phyloP scores from a whole-genome alignment of 495 filamentous ascomycete genomes.

The Friedmanniomyces simplex region DNA sequence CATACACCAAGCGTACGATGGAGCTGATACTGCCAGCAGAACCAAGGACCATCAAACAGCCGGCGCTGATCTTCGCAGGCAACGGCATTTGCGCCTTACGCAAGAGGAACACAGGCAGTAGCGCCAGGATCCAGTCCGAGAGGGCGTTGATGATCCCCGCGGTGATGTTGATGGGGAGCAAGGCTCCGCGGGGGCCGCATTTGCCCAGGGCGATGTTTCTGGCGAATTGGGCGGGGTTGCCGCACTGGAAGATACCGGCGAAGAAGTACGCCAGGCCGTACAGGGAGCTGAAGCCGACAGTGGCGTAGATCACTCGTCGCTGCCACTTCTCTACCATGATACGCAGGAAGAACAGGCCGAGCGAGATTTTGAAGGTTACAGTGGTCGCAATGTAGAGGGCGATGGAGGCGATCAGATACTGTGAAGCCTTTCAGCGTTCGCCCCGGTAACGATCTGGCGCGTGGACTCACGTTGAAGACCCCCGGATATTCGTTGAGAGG shows the following conservation, averaged over 20 bases:
- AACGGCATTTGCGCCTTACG: slow-evolving; percentile 25
- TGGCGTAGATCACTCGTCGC: slow-evolving; percentile 17
- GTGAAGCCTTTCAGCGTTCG: background rate
- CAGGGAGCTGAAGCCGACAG: slow-evolving; percentile 18
- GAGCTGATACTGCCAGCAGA: slow-evolving; percentile 25
- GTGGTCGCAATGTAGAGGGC: slow-evolving; percentile 23
- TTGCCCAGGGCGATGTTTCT: slow-evolving; percentile 14
- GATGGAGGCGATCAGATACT: slow-evolving; percentile 23
- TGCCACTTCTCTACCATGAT: slow-evolving; percentile 27
- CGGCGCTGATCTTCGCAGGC: slow-evolving; percentile 27
- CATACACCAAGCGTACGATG: slow-evolving; percentile 24
- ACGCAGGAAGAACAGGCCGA: slow-evolving; percentile 30
- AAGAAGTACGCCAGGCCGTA: slow-evolving; percentile 23
- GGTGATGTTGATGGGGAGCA: slow-evolving; percentile 4
- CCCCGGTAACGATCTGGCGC: background rate
- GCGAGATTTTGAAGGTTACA: slow-evolving; percentile 27
- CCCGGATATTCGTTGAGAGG: background rate
- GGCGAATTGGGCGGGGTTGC: slow-evolving; percentile 21
- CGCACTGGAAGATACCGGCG: slow-evolving; percentile 28
- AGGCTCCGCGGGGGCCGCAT: slow-evolving; percentile 5
- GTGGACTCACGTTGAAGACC: background rate
- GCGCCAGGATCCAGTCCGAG: slow-evolving; percentile 26
- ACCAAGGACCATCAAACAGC: slow-evolving; percentile 27
- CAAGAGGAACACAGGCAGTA: slow-evolving; percentile 25
- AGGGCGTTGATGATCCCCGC: slow-evolving; percentile 24